Evolutionary conservation across 768 basidiomycete species (phyloP).

Genomic region (Tulasnella calospora): DNA sequence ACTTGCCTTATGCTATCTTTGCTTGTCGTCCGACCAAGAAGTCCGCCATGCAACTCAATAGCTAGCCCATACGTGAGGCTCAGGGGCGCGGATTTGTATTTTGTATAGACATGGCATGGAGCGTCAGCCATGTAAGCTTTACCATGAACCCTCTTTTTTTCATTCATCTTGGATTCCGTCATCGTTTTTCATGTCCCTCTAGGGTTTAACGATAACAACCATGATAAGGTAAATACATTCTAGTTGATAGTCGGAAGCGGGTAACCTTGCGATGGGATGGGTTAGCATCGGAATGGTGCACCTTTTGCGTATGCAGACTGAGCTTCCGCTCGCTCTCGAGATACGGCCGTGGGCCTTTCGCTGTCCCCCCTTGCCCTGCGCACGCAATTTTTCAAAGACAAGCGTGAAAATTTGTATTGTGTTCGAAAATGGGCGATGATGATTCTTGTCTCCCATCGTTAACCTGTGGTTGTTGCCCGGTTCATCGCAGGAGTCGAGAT

Average conservation of each 20-base stretch:
- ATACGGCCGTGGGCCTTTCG: background rate
- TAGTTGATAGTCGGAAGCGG: no score
- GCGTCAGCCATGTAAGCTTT: background rate
- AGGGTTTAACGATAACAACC: no score
- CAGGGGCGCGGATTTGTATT: no score
- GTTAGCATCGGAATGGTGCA: no score
- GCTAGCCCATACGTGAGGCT: no score
- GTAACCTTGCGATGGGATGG: no score
- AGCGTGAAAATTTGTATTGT: background rate
- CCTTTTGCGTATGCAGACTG: background rate
- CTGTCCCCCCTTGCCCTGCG: background rate
- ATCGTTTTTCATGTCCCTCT: no score
- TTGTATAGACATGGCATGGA: background rate
- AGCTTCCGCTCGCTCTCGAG: background rate
- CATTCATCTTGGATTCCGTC: background rate
- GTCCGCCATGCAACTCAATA: background rate
- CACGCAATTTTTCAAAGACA: background rate
- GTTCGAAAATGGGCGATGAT: background rate
- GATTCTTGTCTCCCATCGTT: no score
- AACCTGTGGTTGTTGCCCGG: background rate
- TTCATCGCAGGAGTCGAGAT: background rate
- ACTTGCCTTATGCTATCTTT: background rate
- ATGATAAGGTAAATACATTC: no score
- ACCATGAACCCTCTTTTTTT: background rate
- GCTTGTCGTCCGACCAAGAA: background rate